Evolutionary conservation across 1,139 yeast genomes (phyloP).

Genomic region (Martiniozyma asiatica): DNA sequence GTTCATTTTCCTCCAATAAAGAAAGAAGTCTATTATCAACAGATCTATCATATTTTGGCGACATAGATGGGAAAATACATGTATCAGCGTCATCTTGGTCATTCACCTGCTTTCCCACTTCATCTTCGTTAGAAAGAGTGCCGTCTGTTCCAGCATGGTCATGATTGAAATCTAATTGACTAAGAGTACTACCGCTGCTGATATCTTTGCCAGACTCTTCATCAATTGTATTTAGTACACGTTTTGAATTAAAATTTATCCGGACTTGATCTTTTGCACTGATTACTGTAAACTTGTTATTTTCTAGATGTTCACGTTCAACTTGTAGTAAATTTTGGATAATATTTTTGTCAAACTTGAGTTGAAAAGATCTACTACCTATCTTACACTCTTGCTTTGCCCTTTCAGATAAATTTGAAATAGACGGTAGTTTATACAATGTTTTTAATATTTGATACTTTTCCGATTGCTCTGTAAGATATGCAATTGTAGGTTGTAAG

Average conservation of each 20-base stretch:
- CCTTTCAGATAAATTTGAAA: slow-evolving; percentile 13
- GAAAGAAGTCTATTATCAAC: background rate
- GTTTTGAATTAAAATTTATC: slow-evolving; percentile 9
- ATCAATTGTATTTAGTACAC: slow-evolving; percentile 8
- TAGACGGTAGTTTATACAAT: slow-evolving; percentile 19
- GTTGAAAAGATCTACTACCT: slow-evolving; percentile 6
- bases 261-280: slow-evolving; percentile 9
- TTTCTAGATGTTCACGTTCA: slow-evolving; percentile 4
- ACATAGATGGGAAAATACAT: background rate
- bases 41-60: background rate
- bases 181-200: too few relatives aligned
- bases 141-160: background rate
- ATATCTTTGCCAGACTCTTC: slow-evolving; percentile 4
- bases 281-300: background rate
- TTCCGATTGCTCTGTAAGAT: slow-evolving; percentile 11
- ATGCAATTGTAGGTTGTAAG: slow-evolving; percentile 13
- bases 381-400: slow-evolving; percentile 3
- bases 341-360: slow-evolving; percentile 9
- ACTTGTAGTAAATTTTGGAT: slow-evolving; percentile 6
- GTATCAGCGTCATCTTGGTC: background rate
- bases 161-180: too few relatives aligned
- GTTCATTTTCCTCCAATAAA: too few relatives aligned
- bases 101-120: background rate
- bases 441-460: slow-evolving; percentile 17
- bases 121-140: background rate